Evolutionary conservation across 2,329 filamentous ascomycete species (phyloP), one percentile per base, ranked within the genome.

Genomic region (Fusarium sacchari): DNA sequence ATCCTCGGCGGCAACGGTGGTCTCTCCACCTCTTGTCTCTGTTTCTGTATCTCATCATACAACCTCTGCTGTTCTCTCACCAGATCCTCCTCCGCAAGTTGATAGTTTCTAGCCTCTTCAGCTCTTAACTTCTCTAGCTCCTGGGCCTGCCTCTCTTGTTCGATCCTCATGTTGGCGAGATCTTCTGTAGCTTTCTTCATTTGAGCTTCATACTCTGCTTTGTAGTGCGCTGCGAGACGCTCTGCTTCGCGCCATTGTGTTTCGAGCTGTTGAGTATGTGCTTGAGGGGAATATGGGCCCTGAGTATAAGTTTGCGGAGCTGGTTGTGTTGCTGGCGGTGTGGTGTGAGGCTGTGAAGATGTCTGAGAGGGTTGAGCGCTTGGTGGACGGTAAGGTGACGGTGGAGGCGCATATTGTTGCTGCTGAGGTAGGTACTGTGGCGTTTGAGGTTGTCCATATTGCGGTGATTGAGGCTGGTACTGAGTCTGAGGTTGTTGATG

Each of bases 241-340:
- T 78, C 76, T 12, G 76, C 75, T 24, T 74, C 65, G 17, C 64
- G 71, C 61, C 72, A 73, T 36, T 77, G 76, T 0, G 71, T 24
- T 13, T 74, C 64, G 11, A 67, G 60, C 14, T 76, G 72, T n/a
- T 66, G 63, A 2, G 56, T 30, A 5, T 75, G 56, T 3, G 56
- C 44, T 26, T 64, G 64, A 39, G 57, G 43, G n/a, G 63, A 34
- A 3, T 52, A 46, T 30, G 39, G 37, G 5, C 26, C 28, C 18
- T 53, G 50, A 4, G 47, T 47, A 18, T 63, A 40, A 9, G 30
- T 11, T 26, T 36, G 49, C 20, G 30, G 20, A 26, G n/a, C n/a
- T 36, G 18, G 18, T 2, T 40, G 47, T 36, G 39, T 22, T 36
- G 60, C 5, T 1, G 26, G 22, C 15, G 46, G 4, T 13, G 24